These are phyloP conservation scores for Corrigiola litoralis DNA, from an alignment of 179 eudicot genomes.

Conservation along the genomic window DNA sequence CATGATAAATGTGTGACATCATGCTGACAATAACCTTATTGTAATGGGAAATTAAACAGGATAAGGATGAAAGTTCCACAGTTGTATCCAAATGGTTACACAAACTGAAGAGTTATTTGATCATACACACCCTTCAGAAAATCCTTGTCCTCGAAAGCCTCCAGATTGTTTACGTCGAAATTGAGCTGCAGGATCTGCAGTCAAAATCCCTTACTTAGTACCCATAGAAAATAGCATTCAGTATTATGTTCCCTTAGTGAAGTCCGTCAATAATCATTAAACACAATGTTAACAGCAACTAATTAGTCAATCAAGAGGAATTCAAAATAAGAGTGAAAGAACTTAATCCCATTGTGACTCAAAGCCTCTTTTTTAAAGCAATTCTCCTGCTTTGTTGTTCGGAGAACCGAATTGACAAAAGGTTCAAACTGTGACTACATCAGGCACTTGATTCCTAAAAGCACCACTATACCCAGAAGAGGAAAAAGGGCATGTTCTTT, in stretches of 20 bases:
- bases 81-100: neutral
- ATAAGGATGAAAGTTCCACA: neutral
- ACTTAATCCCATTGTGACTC: too few species aligned
- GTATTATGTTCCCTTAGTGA: neutral
- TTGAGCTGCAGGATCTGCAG: slow-evolving; percentile 58
- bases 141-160: slow-evolving; percentile 71
- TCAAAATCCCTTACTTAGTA: neutral
- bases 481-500: too few species aligned
- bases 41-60: neutral
- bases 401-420: too few species aligned
- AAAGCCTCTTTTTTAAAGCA: too few species aligned
- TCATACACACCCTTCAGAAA: slow-evolving; percentile 72
- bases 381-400: too few species aligned
- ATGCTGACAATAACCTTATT: neutral
- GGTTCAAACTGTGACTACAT: too few species aligned
- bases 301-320: too few species aligned
- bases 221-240: neutral
- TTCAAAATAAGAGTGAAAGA: too few species aligned
- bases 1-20: neutral
- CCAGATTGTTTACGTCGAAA: slow-evolving; percentile 55
- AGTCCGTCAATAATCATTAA: too few species aligned
- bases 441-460: too few species aligned
- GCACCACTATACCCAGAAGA: too few species aligned
- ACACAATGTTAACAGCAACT: too few species aligned
- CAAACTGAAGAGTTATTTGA: neutral